Percentiles rank a stretch among this genome's conserved stretches.
Evolutionary conservation across 2,329 filamentous ascomycete species (phyloP).

Genomic region (Alternaria arborescens): DNA sequence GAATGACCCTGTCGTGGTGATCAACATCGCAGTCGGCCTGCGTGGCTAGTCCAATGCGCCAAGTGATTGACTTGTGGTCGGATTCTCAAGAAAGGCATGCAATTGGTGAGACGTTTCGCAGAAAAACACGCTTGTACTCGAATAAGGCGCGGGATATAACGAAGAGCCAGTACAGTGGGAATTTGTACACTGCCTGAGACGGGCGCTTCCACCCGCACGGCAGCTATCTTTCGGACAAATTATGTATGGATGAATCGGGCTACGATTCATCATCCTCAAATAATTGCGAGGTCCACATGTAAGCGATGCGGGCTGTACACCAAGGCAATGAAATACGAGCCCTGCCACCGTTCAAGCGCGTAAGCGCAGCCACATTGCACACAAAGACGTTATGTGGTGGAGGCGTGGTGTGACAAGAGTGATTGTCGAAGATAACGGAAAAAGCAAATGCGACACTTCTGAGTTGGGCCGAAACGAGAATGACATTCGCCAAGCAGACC

Average conservation of each 20-base stretch:
- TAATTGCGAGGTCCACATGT: neutral
- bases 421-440: neutral
- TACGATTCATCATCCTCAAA: no score
- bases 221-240: neutral
- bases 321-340: neutral
- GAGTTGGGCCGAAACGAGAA: neutral
- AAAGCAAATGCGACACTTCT: neutral
- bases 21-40: conserved; percentile 10
- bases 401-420: neutral
- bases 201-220: conserved; percentile 11
- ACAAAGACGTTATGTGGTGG: neutral
- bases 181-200: neutral
- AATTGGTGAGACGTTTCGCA: neutral
- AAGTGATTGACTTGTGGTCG: neutral
- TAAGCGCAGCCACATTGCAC: neutral
- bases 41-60: neutral
- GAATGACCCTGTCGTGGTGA: neutral
- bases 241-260: neutral
- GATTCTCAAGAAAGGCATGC: neutral
- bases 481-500: neutral
- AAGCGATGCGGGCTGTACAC: neutral
- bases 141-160: conserved; percentile 5
- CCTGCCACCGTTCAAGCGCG: neutral
- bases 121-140: neutral
- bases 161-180: conserved; percentile 1